Base-by-base conservation (phyloP, 768 basidiomycete species). In the Suillus spraguei region DNA sequence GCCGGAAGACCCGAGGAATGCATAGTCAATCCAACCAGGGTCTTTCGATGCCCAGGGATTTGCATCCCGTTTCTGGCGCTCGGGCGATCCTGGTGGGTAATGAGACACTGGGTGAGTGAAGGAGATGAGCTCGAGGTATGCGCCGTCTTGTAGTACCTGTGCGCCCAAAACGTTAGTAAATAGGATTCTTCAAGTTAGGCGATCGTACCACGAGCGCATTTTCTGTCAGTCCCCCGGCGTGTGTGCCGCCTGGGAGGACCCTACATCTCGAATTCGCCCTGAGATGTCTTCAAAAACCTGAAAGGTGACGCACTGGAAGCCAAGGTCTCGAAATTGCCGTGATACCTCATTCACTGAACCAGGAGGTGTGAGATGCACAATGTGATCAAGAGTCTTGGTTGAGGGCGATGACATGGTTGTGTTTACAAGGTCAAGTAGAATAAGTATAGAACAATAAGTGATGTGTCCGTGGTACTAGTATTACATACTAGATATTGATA, bases 301-400 rank as follows among this genome's bases (percentile, higher is more conserved):
- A 35, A 33, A 10, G 60, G 32, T 38, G 8, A 66, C 82, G 63
- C 66, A 91, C 90, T 79, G 83, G 82, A 92, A 91, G 6, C 90
- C 91, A 4, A 89, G 74, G n/a, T 80, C 68, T 22, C 77, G 77
- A 64, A 89, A 91, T 53, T 84, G 82, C 24, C 81, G 71, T 0
- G 85, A 77, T 24, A 79, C 81, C 39, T 81, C 72, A 22, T 79
- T 70, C 11, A 91, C 77, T 0, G 84, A 79, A 0, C 83, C 87
- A 1, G 89, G 86, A 0, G 89, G 85, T 0, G 87, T 87, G n/a
- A 92, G 78, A 70, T 91, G 85, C 0, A 92, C 82, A 62, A 92
- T 84, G 66, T 92, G 90, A 65, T 92, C 90, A 13, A 91, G 69
- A 35, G 73, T 82, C 50, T 72, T 76, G 2, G 82, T 85, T 20